A percentile compares a stretch with the other conserved stretches of the same genome.
Evolutionary conservation across 495 filamentous ascomycete genomes (phyloP).

Genomic region (Penicillium ochrochloron): DNA sequence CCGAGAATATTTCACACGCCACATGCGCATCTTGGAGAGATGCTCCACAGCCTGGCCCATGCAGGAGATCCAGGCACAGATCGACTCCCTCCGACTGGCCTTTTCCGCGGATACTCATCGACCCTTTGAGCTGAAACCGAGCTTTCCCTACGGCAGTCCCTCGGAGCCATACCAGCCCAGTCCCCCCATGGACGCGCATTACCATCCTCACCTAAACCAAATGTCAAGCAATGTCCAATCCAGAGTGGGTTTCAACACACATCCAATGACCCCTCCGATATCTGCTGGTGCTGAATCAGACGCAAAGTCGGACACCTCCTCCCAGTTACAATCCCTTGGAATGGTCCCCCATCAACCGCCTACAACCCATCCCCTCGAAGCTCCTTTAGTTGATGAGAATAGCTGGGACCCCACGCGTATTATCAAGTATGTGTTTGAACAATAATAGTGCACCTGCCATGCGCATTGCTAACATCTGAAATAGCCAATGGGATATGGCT

Average conservation of each 20-base stretch:
- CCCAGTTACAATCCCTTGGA: constrained; percentile 74
- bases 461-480: constrained; percentile 31
- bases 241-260: constrained; percentile 74
- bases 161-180: constrained; percentile 64
- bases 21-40: constrained; percentile 93
- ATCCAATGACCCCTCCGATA: constrained; percentile 83
- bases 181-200: constrained; percentile 59
- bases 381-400: constrained; percentile 68
- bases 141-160: constrained; percentile 87
- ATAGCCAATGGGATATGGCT: constrained; percentile 90
- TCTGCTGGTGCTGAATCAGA: constrained; percentile 71
- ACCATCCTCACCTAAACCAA: constrained; percentile 44
- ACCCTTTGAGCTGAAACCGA: constrained; percentile 86
- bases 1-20: constrained; percentile 87
- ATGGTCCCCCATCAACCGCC: constrained; percentile 66
- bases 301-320: constrained; percentile 75
- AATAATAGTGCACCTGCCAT: neutral
- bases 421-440: constrained; percentile 74
- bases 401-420: constrained; percentile 92
- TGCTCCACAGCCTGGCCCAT: constrained; percentile 86
- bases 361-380: constrained; percentile 48
- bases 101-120: constrained; percentile 87
- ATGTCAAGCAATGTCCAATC: constrained; percentile 48
- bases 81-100: constrained; percentile 86
- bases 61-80: constrained; percentile 89